Percentiles rank a stretch among this genome's conserved stretches.
These are phyloP conservation scores for Metrosideros polymorpha DNA, from an alignment of 441 rosid genomes.

Conservation along the genomic window DNA sequence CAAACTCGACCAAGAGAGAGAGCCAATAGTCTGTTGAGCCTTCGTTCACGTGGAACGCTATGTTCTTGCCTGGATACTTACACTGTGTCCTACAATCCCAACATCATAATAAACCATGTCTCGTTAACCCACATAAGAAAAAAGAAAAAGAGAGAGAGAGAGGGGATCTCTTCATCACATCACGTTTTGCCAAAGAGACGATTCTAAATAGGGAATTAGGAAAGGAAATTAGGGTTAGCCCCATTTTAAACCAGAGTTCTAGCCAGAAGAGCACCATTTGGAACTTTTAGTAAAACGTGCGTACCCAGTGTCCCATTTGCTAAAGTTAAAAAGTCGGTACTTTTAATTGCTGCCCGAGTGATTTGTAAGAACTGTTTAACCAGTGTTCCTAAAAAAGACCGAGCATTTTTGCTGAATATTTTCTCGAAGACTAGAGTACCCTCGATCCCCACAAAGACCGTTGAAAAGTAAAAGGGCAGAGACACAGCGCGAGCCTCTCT, in stretches of 20 bases:
- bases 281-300: background rate
- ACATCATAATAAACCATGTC: background rate
- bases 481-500: background rate
- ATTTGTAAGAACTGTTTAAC: background rate
- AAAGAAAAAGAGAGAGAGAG: background rate
- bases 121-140: background rate
- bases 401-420: background rate
- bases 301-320: background rate
- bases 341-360: background rate
- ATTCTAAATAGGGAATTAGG: background rate
- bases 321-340: background rate
- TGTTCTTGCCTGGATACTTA: slow-evolving; percentile 65
- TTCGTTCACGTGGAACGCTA: slow-evolving; percentile 84
- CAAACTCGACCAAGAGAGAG: slow-evolving; percentile 76
- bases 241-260: no score
- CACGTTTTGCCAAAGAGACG: background rate
- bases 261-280: no score
- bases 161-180: background rate
- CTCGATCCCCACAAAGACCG: background rate
- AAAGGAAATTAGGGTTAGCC: background rate
- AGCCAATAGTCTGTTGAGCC: slow-evolving; percentile 85
- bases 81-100: slow-evolving; percentile 58
- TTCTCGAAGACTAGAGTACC: background rate
- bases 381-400: background rate
- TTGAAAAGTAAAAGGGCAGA: background rate